Base-by-base conservation (phyloP, 1,284 basidiomycete genomes). In the Spongispora temasekensis region DNA sequence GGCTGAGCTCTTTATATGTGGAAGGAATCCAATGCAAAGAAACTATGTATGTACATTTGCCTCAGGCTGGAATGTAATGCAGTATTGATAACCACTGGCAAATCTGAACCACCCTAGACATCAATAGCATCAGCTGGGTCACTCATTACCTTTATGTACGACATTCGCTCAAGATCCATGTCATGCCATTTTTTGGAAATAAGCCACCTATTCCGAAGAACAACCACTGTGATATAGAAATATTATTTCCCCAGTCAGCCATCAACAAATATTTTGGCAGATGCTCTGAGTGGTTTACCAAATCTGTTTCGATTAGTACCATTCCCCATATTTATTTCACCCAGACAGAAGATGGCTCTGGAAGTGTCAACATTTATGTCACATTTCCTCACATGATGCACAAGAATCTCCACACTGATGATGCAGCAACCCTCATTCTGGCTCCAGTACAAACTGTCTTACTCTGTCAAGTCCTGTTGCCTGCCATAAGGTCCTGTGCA, bases 301-400 rank as follows among this genome's bases (percentile, higher is more conserved):
- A n/a, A 37, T 21, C 53, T 0, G 30, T 63, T 0, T 53, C 62
- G 0, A 21, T 64, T 12, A 63, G 61, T 23, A 57, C 52, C 5
- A 59, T 64, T 0, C 61, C 61, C 0, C 57, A 64, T 15, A 53
- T 59, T 2, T 48, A 9, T 15, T 64, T 64, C 12, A 55, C 52
- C 0, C 52, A 59, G 31, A 40, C 55, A 15, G 57, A 53, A n/a
- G n/a, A n/a, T n/a, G n/a, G n/a, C n/a, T n/a, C n/a, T n/a, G n/a
- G n/a, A n/a, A n/a, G n/a, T n/a, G 23, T 64, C 17, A 59, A 59
- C 40, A 55, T 64, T n/a, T 59, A 64, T n/a, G 30, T 64, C 2
- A 40, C 55, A 0, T 64, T 64, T 53, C 55, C 62, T 10, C 27
- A 42, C 28, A 64, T 64, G 61, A 57, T 64, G 28, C 55, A 64